phyloP scores from a whole-genome alignment of 1,284 basidiomycete species.

The Fomitopsis schrenkii region DNA sequence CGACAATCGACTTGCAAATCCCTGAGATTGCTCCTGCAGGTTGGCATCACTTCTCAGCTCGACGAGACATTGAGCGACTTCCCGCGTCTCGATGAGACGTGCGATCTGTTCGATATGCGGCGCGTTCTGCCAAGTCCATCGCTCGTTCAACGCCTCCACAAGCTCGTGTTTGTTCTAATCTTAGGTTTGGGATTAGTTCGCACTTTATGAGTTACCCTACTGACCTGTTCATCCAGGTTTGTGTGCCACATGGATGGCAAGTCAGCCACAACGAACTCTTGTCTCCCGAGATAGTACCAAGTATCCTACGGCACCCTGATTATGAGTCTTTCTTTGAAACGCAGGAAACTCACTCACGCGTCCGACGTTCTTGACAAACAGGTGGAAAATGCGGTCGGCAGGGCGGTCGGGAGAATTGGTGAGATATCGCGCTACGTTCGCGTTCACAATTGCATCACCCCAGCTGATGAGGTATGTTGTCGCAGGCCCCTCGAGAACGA shows the following conservation, averaged over 20 bases:
- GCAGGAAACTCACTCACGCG: constrained; percentile 3
- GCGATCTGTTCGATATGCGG: constrained; percentile 11
- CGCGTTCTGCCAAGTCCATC: constrained; percentile 12
- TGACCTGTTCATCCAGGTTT: constrained; percentile 15
- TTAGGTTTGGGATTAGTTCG: neutral
- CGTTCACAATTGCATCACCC: constrained; percentile 34
- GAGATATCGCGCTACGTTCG: constrained; percentile 31
- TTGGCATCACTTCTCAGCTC: constrained; percentile 16
- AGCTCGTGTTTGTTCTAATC: constrained; percentile 14
- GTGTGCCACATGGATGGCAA: constrained; percentile 19
- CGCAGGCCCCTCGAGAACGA: constrained; percentile 42
- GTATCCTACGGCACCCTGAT: constrained; percentile 5
- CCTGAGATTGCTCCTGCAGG: constrained; percentile 10
- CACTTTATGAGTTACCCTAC: neutral
- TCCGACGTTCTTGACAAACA: constrained; percentile 30
- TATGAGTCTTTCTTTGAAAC: neutral
- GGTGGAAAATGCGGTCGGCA: constrained; percentile 32
- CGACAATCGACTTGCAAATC: constrained; percentile 3
- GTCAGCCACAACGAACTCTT: constrained; percentile 11
- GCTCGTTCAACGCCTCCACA: constrained; percentile 8
- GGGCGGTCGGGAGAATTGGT: constrained; percentile 12
- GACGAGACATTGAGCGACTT: constrained; percentile 23
- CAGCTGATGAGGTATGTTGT: constrained; percentile 49
- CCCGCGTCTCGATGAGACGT: constrained; percentile 15
- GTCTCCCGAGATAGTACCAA: constrained; percentile 26